These are phyloP conservation scores for Phytophthora capsici DNA, from an alignment of 352 stramenopile genomes.

Conservation along the genomic window DNA sequence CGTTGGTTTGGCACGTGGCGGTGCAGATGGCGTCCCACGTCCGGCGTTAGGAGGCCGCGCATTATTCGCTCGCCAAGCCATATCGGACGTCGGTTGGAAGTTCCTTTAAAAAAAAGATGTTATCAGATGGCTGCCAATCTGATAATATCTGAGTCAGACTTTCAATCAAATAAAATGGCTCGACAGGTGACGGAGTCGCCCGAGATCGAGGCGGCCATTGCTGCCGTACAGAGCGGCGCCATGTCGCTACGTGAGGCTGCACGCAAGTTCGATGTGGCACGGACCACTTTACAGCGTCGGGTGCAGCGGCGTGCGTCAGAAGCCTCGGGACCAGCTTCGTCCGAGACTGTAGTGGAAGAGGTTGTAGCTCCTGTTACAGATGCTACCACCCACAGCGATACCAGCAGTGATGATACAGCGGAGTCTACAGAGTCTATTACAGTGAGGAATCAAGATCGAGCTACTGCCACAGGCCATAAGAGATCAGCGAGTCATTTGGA, in stretches of 20 bases:
- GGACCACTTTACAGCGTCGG: slow-evolving; percentile 82
- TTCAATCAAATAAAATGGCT: slow-evolving; percentile 18
- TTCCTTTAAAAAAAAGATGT: background rate
- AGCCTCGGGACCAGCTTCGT: slow-evolving; percentile 13
- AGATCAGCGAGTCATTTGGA: slow-evolving; percentile 51
- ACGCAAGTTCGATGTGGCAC: slow-evolving; percentile 69
- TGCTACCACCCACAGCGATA: slow-evolving; percentile 26
- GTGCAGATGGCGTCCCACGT: slow-evolving; percentile 14
- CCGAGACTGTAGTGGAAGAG: slow-evolving; percentile 9
- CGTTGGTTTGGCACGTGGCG: slow-evolving; percentile 57
- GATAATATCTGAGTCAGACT: background rate
- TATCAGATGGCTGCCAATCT: slow-evolving; percentile 12
- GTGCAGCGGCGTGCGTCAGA: slow-evolving; percentile 29
- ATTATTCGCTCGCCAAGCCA: slow-evolving; percentile 42
- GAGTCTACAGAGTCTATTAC: background rate
- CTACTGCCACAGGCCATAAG: slow-evolving; percentile 44
- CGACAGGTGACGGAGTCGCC: slow-evolving; percentile 19
- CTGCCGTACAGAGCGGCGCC: slow-evolving; percentile 53
- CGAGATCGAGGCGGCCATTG: slow-evolving; percentile 64
- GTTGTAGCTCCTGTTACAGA: slow-evolving; percentile 2
- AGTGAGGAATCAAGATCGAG: background rate
- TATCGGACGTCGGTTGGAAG: slow-evolving; percentile 20
- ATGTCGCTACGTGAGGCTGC: slow-evolving; percentile 81
- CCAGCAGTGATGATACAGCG: slow-evolving; percentile 18
- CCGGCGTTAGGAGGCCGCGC: slow-evolving; percentile 4